These are phyloP conservation scores for Polysphondylium violaceum DNA, from an alignment of 78 protist genomes.

Conservation along the genomic window DNA sequence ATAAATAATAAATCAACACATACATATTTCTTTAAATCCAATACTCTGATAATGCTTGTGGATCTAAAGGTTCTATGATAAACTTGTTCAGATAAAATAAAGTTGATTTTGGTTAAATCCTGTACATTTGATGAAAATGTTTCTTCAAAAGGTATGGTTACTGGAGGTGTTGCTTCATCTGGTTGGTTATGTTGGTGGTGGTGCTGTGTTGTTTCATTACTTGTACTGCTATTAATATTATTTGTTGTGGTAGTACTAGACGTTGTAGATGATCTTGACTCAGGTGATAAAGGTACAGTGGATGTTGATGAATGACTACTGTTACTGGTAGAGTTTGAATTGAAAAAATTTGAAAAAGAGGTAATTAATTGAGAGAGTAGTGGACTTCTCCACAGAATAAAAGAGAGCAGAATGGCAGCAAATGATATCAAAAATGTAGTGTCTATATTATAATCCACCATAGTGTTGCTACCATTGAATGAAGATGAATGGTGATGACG, in stretches of 20 bases:
- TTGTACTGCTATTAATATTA: conserved; percentile 7
- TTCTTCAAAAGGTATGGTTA: conserved; percentile 23
- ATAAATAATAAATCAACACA: neutral
- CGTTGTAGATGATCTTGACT: neutral
- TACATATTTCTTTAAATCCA: conserved; percentile 66
- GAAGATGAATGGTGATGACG: too few relatives aligned
- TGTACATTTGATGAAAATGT: conserved; percentile 1
- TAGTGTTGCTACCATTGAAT: neutral
- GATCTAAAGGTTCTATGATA: conserved; percentile 19
- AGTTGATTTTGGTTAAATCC: conserved; percentile 33
- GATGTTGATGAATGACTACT: neutral
- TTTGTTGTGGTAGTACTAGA: neutral
- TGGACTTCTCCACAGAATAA: conserved; percentile 11
- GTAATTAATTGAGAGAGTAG: neutral
- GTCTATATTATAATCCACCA: neutral
- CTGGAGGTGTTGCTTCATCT: neutral
- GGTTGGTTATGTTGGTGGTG: too few relatives aligned
- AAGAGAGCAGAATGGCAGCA: neutral
- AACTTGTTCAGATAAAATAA: conserved; percentile 19
- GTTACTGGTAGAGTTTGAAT: neutral
- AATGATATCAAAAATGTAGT: neutral
- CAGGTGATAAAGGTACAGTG: neutral
- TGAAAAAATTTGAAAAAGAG: too few relatives aligned
- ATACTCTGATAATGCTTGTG: conserved; percentile 18
- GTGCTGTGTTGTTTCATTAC: neutral